Percentiles rank a stretch among this genome's conserved stretches.
These are phyloP conservation scores for Rhynchospora pubera DNA, from an alignment of 176 grass and related monocot species.

Conservation along the genomic window DNA sequence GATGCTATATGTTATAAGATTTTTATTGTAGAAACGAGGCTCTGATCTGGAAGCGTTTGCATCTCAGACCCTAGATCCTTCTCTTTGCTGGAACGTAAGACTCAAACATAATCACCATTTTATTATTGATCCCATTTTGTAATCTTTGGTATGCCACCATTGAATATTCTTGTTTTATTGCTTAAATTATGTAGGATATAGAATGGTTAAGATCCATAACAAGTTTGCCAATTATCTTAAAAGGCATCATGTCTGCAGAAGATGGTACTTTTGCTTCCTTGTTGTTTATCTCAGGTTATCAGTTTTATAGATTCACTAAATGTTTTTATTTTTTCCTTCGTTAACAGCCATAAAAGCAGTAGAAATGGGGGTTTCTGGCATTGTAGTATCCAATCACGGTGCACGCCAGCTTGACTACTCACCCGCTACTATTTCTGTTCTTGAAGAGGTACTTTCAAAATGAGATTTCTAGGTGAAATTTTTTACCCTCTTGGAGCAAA, in stretches of 20 bases:
- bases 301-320: neutral
- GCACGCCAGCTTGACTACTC: slow-evolving; percentile 68
- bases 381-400: slow-evolving; percentile 89
- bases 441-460: slow-evolving; percentile 47
- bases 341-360: slow-evolving; percentile 59
- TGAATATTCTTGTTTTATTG: neutral
- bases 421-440: slow-evolving; percentile 62
- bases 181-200: neutral
- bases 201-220: slow-evolving; percentile 55
- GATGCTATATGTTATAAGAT: neutral
- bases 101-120: neutral
- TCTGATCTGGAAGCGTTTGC: slow-evolving; percentile 50
- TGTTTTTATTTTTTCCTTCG: neutral
- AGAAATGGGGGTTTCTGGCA: slow-evolving; percentile 45
- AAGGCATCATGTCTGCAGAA: slow-evolving; percentile 72
- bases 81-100: slow-evolving; percentile 72
- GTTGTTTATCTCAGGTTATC: neutral
- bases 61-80: slow-evolving; percentile 50
- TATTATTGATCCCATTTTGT: slow-evolving; percentile 5
- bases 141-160: neutral
- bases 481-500: neutral
- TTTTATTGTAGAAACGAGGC: slow-evolving; percentile 40
- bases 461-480: neutral
- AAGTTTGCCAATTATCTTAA: slow-evolving; percentile 62
- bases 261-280: slow-evolving; percentile 38